phyloP scores from a whole-genome alignment of 2,329 filamentous ascomycete species.

The Ceratocystis papillata region DNA sequence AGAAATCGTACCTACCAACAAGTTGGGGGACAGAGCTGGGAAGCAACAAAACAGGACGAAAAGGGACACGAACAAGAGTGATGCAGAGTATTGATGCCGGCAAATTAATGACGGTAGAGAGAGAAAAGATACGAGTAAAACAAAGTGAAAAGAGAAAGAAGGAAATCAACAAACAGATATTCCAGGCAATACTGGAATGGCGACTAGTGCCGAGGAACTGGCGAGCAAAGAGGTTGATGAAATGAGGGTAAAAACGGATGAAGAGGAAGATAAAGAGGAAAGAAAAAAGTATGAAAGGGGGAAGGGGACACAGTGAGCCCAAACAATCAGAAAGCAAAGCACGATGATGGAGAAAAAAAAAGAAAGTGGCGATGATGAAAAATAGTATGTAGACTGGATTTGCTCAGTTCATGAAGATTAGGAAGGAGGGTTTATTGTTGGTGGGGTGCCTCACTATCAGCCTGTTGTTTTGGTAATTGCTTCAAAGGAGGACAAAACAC shows the following conservation, averaged over 20 bases:
- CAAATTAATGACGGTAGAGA: conserved; percentile 9
- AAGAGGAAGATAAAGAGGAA: conserved; percentile 8
- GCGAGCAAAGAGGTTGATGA: neutral
- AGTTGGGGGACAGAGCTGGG: neutral
- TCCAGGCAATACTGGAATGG: conserved; percentile 12
- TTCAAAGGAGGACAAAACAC: conserved; percentile 16
- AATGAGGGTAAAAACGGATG: neutral
- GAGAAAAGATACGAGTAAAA: neutral
- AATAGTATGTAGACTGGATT: neutral
- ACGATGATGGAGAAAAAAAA: conserved; percentile 1
- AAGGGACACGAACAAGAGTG: conserved; percentile 10
- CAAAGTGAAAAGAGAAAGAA: neutral
- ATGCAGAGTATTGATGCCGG: conserved; percentile 16
- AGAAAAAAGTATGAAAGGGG: conserved; percentile 4
- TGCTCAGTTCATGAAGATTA: neutral
- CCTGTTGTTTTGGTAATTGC: conserved; percentile 16
- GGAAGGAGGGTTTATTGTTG: conserved; percentile 9
- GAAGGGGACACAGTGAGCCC: neutral
- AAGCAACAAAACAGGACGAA: neutral
- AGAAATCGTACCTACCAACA: neutral
- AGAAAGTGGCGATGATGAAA: conserved; percentile 8
- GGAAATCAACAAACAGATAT: neutral
- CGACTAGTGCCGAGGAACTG: conserved; percentile 11
- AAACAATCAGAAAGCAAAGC: neutral
- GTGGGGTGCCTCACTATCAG: conserved; percentile 11